A percentile compares a stretch with the other conserved stretches of the same genome.
Conservation (phyloP, 768 basidiomycete genomes). For the Amanita rimosa region DNA sequence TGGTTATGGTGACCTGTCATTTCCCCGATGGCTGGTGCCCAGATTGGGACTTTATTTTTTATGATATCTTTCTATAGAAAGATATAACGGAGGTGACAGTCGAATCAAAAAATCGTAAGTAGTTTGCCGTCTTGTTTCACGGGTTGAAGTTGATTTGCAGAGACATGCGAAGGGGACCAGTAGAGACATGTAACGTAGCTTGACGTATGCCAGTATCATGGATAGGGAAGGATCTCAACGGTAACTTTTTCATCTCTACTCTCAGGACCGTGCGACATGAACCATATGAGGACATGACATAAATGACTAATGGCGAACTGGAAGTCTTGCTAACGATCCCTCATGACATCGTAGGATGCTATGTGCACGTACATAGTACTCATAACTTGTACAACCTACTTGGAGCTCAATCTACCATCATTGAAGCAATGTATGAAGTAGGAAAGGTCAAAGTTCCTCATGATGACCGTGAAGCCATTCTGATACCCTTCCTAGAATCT, state of each 20-base stretch:
- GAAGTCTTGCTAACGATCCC: neutral
- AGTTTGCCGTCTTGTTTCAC: neutral
- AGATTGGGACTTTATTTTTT: constrained; percentile 42
- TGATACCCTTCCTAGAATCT: too few relatives aligned
- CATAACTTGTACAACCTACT: neutral
- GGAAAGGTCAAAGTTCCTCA: neutral
- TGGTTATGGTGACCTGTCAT: constrained; percentile 66
- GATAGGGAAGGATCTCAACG: too few relatives aligned
- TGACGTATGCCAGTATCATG: neutral
- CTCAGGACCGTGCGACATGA: too few relatives aligned
- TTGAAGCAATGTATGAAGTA: neutral
- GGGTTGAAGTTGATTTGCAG: neutral
- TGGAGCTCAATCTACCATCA: neutral
- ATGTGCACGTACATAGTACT: neutral
- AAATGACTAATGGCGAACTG: neutral
- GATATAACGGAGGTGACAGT: constrained; percentile 43
- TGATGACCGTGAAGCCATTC: too few relatives aligned
- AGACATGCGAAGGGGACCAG: neutral
- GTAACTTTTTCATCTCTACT: too few relatives aligned
- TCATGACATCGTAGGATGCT: neutral
- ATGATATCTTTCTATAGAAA: constrained; percentile 55
- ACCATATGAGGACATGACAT: too few relatives aligned
- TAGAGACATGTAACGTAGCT: neutral
- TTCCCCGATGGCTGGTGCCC: constrained; percentile 49
- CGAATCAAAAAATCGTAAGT: constrained; percentile 37